These are phyloP conservation scores for Gyromitra esculenta DNA, from an alignment of 2,329 filamentous ascomycete species.

Conservation along the genomic window DNA sequence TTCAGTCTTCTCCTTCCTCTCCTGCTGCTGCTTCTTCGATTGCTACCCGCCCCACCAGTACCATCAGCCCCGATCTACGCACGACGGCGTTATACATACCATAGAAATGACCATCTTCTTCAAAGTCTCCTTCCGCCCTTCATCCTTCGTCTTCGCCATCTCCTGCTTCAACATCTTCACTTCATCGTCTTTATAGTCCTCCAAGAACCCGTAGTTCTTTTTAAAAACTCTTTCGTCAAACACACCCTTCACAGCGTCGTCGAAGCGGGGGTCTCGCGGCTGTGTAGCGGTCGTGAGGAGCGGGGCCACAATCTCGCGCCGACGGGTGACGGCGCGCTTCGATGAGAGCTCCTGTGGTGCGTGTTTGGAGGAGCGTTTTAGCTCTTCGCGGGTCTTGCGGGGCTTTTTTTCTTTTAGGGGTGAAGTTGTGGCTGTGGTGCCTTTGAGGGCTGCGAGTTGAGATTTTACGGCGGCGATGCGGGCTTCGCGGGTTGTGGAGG, in stretches of 20 bases:
- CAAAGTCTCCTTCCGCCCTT: conserved; percentile 72
- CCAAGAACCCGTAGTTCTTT: conserved; percentile 85
- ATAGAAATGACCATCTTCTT: conserved; percentile 79
- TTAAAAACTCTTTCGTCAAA: conserved; percentile 70
- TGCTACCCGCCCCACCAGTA: conserved; percentile 61
- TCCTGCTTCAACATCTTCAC: conserved; percentile 76
- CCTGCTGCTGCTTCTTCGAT: conserved; percentile 76
- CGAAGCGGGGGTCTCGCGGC: conserved; percentile 87
- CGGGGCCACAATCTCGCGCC: conserved; percentile 74
- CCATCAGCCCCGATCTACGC: background rate
- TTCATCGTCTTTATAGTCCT: conserved; percentile 85
- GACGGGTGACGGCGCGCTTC: conserved; percentile 83
- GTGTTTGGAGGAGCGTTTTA: conserved; percentile 78
- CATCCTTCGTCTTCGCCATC: conserved; percentile 74
- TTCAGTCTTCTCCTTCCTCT: conserved; percentile 74
- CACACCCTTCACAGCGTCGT: conserved; percentile 68
- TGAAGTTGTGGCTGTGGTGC: conserved; percentile 62
- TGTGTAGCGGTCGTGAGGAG: conserved; percentile 64
- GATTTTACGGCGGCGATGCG: conserved; percentile 58
- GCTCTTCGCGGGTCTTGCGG: conserved; percentile 61
- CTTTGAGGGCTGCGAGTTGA: conserved; percentile 57
- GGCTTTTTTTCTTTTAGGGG: conserved; percentile 61
- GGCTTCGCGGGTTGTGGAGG: conserved; percentile 57
- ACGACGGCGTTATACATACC: conserved; percentile 57
- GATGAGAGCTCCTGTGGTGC: conserved; percentile 84